Evolutionary conservation across 768 basidiomycete genomes (phyloP).

Genomic region (Dioszegia aurantiaca): DNA sequence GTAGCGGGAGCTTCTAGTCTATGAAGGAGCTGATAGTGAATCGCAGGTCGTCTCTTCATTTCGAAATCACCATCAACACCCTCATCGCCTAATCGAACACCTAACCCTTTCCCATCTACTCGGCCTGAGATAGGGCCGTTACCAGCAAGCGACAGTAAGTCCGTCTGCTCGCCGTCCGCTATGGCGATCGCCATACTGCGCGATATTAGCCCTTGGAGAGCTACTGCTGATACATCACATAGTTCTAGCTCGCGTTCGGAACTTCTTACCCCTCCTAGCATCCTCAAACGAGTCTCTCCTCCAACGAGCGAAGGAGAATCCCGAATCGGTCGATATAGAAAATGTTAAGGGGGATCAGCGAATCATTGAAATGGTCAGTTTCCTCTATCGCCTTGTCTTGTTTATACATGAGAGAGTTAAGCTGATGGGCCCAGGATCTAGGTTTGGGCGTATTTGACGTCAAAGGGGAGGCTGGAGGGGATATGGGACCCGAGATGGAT

Average conservation of each 20-base stretch:
- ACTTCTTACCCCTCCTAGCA: conserved; percentile 33
- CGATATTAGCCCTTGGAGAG: neutral
- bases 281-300: conserved; percentile 33
- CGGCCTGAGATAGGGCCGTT: conserved; percentile 4
- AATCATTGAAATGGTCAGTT: conserved; percentile 41
- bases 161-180: neutral
- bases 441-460: conserved; percentile 40
- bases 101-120: neutral
- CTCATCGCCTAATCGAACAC: neutral
- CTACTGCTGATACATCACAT: neutral
- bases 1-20: no score
- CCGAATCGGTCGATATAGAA: conserved; percentile 37
- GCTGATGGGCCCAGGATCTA: conserved; percentile 26
- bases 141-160: conserved; percentile 7
- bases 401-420: neutral
- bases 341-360: conserved; percentile 26
- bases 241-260: conserved; percentile 32
- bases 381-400: neutral
- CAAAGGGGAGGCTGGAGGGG: conserved; percentile 6
- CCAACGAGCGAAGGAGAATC: conserved; percentile 20
- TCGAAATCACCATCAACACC: neutral
- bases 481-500: conserved; percentile 28
- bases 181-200: neutral
- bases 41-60: conserved; percentile 11
- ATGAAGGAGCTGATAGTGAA: conserved; percentile 4